Base-by-base conservation (phyloP, 768 basidiomycete species). In the Collybia mongolica region DNA sequence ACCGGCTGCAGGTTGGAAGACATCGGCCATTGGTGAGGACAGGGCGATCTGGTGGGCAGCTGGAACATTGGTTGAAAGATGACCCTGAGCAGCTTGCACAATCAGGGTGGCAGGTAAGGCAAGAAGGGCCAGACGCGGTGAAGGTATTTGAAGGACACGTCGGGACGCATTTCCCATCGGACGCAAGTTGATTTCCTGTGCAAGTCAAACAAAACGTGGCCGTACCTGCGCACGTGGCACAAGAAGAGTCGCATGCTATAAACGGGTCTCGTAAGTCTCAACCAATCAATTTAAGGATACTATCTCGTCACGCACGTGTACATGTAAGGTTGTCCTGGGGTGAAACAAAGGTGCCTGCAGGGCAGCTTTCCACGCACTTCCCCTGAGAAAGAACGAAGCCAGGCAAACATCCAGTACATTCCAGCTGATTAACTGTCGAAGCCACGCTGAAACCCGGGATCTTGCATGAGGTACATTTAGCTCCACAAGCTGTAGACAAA, bases 41-140 rank as follows among this genome's bases (percentile, higher is more conserved):
- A 0, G 90, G 92, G 0, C 83, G 80, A 18, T 73, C 68, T 22
- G 82, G 59, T 26, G 82, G 75, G 60, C 92, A 94, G 42, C 80
- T 79, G 6, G 82, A 75, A 67, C 93, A 96, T 62, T 93, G 85
- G 61, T 81, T 83, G 70, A 90, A 90, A 0, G 83, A 79, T 18
- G 78, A 59, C n/a, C 90, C 91, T 19, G 83, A 82, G 67, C 93
- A 96, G 1, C 86, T 83, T 14, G 81, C 82, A 60, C 93, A 96
- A 62, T 95, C 93, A 0, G 90, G 83, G 52, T 95, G 92, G 65
- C 93, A 96, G 5, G 83, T 58, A 48, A 82, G 61, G 69, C 93
- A 95, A 22, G 79, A 67, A n/a, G n/a, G n/a, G 19, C 83, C 80
- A 24, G 81, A 75, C 9, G 87, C 78, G 46, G 74, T 69, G 68